phyloP scores from a whole-genome alignment of 768 basidiomycete species.

The Rhodotorula diobovata region DNA sequence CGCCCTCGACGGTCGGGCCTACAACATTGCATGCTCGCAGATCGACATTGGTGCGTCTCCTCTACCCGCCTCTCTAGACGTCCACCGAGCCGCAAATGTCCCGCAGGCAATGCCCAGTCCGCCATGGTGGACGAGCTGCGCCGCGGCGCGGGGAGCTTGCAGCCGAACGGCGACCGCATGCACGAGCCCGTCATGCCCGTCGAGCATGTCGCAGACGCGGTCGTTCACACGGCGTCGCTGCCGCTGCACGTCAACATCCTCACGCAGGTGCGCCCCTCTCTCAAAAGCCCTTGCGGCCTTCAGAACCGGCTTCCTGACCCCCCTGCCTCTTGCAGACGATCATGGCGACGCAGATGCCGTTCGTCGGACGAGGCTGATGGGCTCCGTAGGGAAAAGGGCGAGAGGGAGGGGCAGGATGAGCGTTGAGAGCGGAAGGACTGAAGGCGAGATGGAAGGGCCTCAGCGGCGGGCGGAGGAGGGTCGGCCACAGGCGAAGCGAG shows the following conservation, averaged over 20 bases:
- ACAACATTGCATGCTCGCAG: slow-evolving; percentile 71
- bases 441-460: too few relatives aligned
- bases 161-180: slow-evolving; percentile 60
- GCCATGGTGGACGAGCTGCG: slow-evolving; percentile 55
- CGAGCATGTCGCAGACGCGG: slow-evolving; percentile 63
- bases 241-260: slow-evolving; percentile 67
- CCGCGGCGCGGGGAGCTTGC: slow-evolving; percentile 54
- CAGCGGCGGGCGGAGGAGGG: too few relatives aligned
- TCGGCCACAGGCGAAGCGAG: too few relatives aligned
- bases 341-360: slow-evolving; percentile 55
- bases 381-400: too few relatives aligned
- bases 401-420: too few relatives aligned
- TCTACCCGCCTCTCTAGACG: too few relatives aligned
- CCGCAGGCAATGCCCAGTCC: slow-evolving; percentile 66
- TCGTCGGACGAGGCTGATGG: slow-evolving; percentile 51
- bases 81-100: too few relatives aligned
- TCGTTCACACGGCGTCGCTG: slow-evolving; percentile 67
- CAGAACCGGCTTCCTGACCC: too few relatives aligned
- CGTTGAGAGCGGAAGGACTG: too few relatives aligned
- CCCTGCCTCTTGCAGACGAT: too few relatives aligned
- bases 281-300: too few relatives aligned
- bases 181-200: slow-evolving; percentile 67
- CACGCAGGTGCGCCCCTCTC: slow-evolving; percentile 46
- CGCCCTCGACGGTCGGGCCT: slow-evolving; percentile 68
- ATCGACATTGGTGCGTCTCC: slow-evolving; percentile 65